These are phyloP conservation scores for Pythium chondricola DNA, from an alignment of 352 stramenopile genomes.

Conservation along the genomic window DNA sequence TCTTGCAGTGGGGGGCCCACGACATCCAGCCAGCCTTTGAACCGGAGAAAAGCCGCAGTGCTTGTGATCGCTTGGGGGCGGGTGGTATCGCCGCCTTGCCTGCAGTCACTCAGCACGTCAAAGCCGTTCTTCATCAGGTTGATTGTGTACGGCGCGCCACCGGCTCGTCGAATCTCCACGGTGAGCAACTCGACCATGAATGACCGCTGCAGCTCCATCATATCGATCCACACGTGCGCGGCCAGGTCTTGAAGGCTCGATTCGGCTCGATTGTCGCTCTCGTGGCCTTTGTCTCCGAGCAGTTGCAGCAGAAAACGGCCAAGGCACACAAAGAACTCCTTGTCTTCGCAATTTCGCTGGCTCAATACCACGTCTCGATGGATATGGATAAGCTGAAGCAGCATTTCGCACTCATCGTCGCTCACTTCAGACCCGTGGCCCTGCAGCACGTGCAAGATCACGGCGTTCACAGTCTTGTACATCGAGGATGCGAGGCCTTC, in stretches of 20 bases:
- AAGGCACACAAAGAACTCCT: constrained; percentile 56
- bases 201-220: constrained; percentile 50
- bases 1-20: constrained; percentile 63
- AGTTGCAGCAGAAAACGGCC: constrained; percentile 59
- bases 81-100: neutral
- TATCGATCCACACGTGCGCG: constrained; percentile 55
- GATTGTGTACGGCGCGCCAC: constrained; percentile 47
- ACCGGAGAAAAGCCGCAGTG: constrained; percentile 31
- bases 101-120: constrained; percentile 44
- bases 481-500: constrained; percentile 44
- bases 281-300: constrained; percentile 8
- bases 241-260: constrained; percentile 39
- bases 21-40: constrained; percentile 60
- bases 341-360: constrained; percentile 46
- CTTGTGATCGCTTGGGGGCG: constrained; percentile 6
- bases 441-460: constrained; percentile 58
- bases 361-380: constrained; percentile 55
- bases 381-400: constrained; percentile 52
- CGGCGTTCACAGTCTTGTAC: constrained; percentile 43
- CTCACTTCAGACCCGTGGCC: constrained; percentile 41
- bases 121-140: constrained; percentile 81
- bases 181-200: constrained; percentile 53
- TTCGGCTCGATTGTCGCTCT: constrained; percentile 16
- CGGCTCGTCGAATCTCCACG: constrained; percentile 50
- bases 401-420: constrained; percentile 39